Percentiles rank a stretch among this genome's conserved stretches.
phyloP scores from a whole-genome alignment of 1,139 yeast genomes.

The Taphrina betulina region DNA sequence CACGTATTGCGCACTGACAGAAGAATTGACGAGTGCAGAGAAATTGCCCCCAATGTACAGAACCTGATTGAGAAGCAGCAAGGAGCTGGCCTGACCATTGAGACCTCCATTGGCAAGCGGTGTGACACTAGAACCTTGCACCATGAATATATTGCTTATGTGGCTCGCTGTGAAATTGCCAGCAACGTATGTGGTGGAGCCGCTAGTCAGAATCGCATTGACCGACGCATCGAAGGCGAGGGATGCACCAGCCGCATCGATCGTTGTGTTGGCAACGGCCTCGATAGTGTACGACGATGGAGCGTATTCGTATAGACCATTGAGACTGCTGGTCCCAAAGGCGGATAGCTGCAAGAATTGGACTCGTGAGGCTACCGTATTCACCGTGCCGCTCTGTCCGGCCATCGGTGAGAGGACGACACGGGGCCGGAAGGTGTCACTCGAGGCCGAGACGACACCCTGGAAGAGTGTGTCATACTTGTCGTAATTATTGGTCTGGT shows the following conservation, averaged over 20 bases:
- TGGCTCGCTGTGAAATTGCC: conserved; percentile 37
- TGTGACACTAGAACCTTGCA: conserved; percentile 41
- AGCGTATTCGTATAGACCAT: conserved; percentile 82
- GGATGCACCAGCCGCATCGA: conserved; percentile 59
- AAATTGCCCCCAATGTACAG: conserved; percentile 49
- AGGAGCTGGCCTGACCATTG: conserved; percentile 46
- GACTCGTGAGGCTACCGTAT: conserved; percentile 72
- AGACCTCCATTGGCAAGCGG: conserved; percentile 46
- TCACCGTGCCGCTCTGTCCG: conserved; percentile 49
- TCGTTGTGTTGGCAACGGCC: conserved; percentile 55
- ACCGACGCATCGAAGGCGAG: conserved; percentile 52
- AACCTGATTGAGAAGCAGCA: conserved; percentile 41
- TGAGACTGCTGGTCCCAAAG: conserved; percentile 47
- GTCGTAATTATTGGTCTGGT: conserved; percentile 74
- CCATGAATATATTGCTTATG: conserved; percentile 39
- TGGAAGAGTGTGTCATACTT: conserved; percentile 76
- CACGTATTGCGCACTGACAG: conserved; percentile 40
- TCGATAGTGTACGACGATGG: conserved; percentile 61
- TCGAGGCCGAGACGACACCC: conserved; percentile 63
- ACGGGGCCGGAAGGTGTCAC: conserved; percentile 50
- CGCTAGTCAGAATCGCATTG: conserved; percentile 39
- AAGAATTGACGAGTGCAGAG: conserved; percentile 42
- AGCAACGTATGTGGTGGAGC: conserved; percentile 36
- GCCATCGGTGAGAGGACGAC: conserved; percentile 47
- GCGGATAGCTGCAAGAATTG: conserved; percentile 53